Base-by-base conservation (phyloP, 2,329 filamentous ascomycete genomes). In the Trichoderma harzianum region DNA sequence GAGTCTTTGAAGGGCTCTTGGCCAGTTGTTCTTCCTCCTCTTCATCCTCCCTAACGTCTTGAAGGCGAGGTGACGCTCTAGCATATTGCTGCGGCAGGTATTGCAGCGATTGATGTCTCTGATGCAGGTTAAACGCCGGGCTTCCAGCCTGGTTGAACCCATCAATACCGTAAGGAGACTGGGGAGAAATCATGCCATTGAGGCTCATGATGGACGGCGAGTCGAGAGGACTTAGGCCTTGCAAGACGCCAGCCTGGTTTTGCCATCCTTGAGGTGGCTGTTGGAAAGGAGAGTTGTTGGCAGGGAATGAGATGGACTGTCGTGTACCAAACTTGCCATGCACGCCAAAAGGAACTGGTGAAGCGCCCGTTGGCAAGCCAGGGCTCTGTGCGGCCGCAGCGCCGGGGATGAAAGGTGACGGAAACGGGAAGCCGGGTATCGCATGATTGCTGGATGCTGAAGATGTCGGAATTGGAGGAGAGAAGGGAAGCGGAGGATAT, bases 401-500 rank as follows among this genome's bases (percentile, higher is more conserved):
- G 66, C 88, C 84, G 47, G 89, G 86, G 5, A 89, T 86, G 80
- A 95, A 91, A 43, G 85, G 83, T 24, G 81, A 78, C 1, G 85
- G 87, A 76, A 91, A 90, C 74, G 85, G 85, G 78, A 87, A 88
- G 71, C 88, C 84, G 60, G 86, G 83, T 76, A 84, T 81, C 11
- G 61, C 80, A 64, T 90, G 89, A 74, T 89, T 92, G 82, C 93
- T 95, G 36, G 89, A 90, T 14, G 91, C 92, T 34, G 94, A 97
- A 0, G 90, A 91, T 0, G 93, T 90, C 24, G 93, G 93, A 30
- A 97, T 83, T 1, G 94, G 93, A 11, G 95, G 94, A 26, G 95
- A 97, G 78, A 95, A 94, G 6, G 93, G 90, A 65, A 95, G 84
- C 7, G 91, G 87, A 6, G 93, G 92, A 78, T 93, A 93, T 75